Evolutionary conservation across 768 basidiomycete species (phyloP).

Genomic region (Dioszegia aurantiaca): DNA sequence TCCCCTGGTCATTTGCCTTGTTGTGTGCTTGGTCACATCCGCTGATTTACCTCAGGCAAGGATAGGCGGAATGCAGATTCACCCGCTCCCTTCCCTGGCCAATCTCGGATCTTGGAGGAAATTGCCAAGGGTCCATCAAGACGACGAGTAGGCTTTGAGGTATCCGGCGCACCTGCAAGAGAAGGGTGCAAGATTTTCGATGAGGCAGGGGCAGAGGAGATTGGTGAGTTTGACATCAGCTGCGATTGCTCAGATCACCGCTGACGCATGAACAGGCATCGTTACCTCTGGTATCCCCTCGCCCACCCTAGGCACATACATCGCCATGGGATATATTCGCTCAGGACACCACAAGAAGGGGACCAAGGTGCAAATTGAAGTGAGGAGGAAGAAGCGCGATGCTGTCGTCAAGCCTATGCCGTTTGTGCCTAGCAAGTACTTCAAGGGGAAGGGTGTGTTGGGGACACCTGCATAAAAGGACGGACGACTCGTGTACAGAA

Average conservation of each 20-base stretch:
- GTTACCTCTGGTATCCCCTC: slow-evolving; percentile 96
- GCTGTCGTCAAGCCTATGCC: slow-evolving; percentile 80
- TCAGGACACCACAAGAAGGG: slow-evolving; percentile 84
- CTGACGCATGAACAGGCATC: slow-evolving; percentile 55
- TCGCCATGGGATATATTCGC: slow-evolving; percentile 90
- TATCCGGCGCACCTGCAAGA: slow-evolving; percentile 84
- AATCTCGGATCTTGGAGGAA: slow-evolving; percentile 64
- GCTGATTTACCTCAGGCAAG: slow-evolving; percentile 61
- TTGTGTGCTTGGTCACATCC: too few species aligned
- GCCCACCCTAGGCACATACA: slow-evolving; percentile 81
- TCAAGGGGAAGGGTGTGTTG: slow-evolving; percentile 30
- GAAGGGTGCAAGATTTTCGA: slow-evolving; percentile 76
- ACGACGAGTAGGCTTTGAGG: slow-evolving; percentile 74
- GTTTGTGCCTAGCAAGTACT: slow-evolving; percentile 80
- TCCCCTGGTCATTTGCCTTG: background rate
- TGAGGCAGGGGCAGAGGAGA: slow-evolving; percentile 58
- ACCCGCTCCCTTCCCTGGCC: slow-evolving; percentile 39
- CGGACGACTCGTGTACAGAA: too few species aligned
- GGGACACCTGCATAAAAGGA: background rate
- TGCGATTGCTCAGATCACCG: background rate
- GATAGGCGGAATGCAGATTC: slow-evolving; percentile 63
- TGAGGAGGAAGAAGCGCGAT: slow-evolving; percentile 73
- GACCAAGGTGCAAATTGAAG: slow-evolving; percentile 76
- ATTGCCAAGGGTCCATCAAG: slow-evolving; percentile 74
- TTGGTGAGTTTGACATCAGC: slow-evolving; percentile 57